Percentiles rank a stretch among this genome's conserved stretches.
Conservation (phyloP, 1,284 basidiomycete species). For the Ganoderma leucocontextum region DNA sequence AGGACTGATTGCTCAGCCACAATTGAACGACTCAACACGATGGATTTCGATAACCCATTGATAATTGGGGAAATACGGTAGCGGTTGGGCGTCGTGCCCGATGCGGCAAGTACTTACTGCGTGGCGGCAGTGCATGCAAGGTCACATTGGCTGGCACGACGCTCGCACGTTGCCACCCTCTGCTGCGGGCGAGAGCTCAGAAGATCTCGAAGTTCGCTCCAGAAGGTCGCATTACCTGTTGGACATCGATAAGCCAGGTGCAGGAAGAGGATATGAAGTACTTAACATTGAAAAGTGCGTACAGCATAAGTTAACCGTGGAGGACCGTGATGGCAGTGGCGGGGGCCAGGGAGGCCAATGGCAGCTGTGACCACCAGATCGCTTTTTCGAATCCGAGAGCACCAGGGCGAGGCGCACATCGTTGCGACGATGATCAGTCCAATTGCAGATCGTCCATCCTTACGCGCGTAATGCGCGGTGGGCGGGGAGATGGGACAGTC, state of each 20-base stretch:
- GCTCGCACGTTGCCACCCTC: neutral
- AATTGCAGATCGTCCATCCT: neutral
- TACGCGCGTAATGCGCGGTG: neutral
- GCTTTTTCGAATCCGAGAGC: neutral
- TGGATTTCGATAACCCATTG: neutral
- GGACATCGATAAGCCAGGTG: neutral
- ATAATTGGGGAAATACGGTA: neutral
- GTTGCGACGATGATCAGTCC: slow-evolving; percentile 4
- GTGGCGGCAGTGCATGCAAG: neutral
- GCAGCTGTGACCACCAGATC: neutral
- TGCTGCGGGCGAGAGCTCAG: neutral
- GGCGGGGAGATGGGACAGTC: neutral
- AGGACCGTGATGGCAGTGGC: neutral
- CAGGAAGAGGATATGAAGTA: neutral
- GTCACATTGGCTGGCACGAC: neutral
- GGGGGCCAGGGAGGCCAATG: neutral
- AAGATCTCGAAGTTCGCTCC: neutral
- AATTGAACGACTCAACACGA: neutral
- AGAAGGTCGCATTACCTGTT: neutral
- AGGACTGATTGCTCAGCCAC: neutral
- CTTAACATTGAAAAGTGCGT: neutral
- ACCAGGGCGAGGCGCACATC: neutral
- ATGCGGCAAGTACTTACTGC: neutral
- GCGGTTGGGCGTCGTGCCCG: neutral
- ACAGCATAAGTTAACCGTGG: too few species aligned